Percentiles rank a stretch among this genome's conserved stretches.
Evolutionary conservation across 2,329 filamentous ascomycete genomes (phyloP).

Genomic region (Colletotrichum zoysiae): DNA sequence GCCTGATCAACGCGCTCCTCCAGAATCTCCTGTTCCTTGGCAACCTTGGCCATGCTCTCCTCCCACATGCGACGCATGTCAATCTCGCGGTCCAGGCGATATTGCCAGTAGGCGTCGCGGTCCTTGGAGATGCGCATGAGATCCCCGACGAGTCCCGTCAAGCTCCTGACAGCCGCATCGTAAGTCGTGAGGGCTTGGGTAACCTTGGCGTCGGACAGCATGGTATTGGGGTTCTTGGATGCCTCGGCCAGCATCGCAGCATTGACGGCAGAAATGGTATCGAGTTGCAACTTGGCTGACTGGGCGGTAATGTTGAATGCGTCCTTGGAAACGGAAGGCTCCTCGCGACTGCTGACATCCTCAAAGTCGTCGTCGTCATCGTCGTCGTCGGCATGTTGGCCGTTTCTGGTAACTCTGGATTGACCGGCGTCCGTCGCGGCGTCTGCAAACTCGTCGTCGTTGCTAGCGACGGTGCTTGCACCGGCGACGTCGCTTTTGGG

Average conservation of each 20-base stretch:
- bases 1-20: constrained; percentile 90
- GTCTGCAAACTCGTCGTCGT: constrained; percentile 67
- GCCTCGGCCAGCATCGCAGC: constrained; percentile 82
- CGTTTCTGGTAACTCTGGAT: constrained; percentile 53
- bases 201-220: constrained; percentile 82
- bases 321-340: constrained; percentile 83
- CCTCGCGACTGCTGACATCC: constrained; percentile 82
- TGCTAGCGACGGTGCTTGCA: constrained; percentile 61
- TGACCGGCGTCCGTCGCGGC: constrained; percentile 59
- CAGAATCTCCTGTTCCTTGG: constrained; percentile 90
- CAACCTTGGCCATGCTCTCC: constrained; percentile 98
- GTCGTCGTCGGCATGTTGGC: constrained; percentile 57
- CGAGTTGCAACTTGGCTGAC: constrained; percentile 87
- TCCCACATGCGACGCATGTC: constrained; percentile 98
- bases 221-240: constrained; percentile 74
- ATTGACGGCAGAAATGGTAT: constrained; percentile 88
- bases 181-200: constrained; percentile 86
- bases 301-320: constrained; percentile 98
- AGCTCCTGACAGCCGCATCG: constrained; percentile 87
- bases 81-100: constrained; percentile 89
- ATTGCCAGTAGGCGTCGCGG: constrained; percentile 97
- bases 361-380: constrained; percentile 82
- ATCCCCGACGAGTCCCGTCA: constrained; percentile 87
- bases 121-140: constrained; percentile 93
- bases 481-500: constrained; percentile 53